Evolutionary conservation across 1,284 basidiomycete species (phyloP).

Genomic region (Sporisorium scitamineum): DNA sequence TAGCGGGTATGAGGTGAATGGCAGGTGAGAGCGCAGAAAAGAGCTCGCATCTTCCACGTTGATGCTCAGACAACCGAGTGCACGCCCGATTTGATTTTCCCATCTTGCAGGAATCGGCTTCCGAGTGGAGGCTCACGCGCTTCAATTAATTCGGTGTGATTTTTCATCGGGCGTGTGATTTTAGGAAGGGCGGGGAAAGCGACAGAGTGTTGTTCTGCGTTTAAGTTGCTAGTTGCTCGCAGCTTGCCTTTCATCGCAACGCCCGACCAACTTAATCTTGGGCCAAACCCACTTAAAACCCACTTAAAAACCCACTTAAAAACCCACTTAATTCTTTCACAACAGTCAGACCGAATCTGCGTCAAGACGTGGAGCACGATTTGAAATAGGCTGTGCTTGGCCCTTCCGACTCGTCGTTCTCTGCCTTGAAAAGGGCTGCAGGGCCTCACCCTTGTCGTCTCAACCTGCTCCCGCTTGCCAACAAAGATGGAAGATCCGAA

Average conservation of each 20-base stretch:
- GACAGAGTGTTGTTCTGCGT: conserved; percentile 3
- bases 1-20: background rate
- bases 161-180: conserved; percentile 2
- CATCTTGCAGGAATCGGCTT: background rate
- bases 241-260: conserved; percentile 2
- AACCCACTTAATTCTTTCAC: too few relatives aligned
- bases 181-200: background rate
- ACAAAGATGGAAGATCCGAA: conserved; percentile 30
- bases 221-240: background rate
- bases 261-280: conserved; percentile 4
- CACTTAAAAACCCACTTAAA: too few relatives aligned
- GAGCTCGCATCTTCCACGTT: conserved; percentile 1
- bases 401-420: too few relatives aligned
- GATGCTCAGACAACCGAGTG: conserved; percentile 28
- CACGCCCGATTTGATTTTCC: background rate
- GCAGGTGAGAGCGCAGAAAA: background rate
- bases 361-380: too few relatives aligned
- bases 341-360: background rate
- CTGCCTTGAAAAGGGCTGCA: background rate
- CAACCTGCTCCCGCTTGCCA: background rate
- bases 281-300: too few relatives aligned
- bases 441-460: too few relatives aligned
- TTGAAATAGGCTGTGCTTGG: too few relatives aligned
- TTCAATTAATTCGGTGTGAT: too few relatives aligned
- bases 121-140: conserved; percentile 7